Evolutionary conservation across 768 basidiomycete genomes (phyloP).

Genomic region (Boletus pseudo-olivaceus): DNA sequence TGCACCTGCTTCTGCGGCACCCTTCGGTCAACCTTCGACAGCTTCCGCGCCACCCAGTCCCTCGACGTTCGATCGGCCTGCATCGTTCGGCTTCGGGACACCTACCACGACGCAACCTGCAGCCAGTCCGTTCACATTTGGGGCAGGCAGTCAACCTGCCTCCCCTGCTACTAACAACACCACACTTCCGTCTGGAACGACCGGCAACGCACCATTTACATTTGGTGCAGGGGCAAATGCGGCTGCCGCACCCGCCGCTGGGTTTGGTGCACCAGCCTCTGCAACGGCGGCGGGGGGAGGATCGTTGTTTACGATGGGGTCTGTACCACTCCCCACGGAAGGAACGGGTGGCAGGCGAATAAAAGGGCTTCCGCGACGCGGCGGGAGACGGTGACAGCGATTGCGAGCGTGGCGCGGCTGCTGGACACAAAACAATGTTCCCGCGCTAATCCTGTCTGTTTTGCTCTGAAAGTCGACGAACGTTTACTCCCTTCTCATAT

Average conservation of each 20-base stretch:
- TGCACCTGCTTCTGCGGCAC: constrained; percentile 31
- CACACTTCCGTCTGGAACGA: constrained; percentile 32
- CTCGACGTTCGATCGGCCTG: constrained; percentile 49
- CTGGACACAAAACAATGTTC: constrained; percentile 6
- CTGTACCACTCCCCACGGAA: constrained; percentile 42
- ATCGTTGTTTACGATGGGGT: constrained; percentile 57
- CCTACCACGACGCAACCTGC: constrained; percentile 35
- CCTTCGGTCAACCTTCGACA: constrained; percentile 42
- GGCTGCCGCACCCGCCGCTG: constrained; percentile 34
- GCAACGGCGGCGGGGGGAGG: constrained; percentile 31
- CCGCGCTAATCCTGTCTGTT: constrained; percentile 2
- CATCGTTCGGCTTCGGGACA: constrained; percentile 46
- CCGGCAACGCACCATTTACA: constrained; percentile 25
- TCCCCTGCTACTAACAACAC: constrained; percentile 48
- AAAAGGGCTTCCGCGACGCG: constrained; percentile 53
- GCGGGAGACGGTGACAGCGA: constrained; percentile 24
- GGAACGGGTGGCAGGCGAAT: constrained; percentile 41
- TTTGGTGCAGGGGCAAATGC: constrained; percentile 38
- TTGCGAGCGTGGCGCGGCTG: constrained; percentile 8
- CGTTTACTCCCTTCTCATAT: constrained; percentile 6
- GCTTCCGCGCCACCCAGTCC: constrained; percentile 56
- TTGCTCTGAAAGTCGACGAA: constrained; percentile 12
- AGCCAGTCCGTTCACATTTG: constrained; percentile 46
- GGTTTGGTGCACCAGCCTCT: constrained; percentile 40
- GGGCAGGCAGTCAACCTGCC: constrained; percentile 49